phyloP scores from a whole-genome alignment of 106 monocot species.

The Xerophyta viscosa region DNA sequence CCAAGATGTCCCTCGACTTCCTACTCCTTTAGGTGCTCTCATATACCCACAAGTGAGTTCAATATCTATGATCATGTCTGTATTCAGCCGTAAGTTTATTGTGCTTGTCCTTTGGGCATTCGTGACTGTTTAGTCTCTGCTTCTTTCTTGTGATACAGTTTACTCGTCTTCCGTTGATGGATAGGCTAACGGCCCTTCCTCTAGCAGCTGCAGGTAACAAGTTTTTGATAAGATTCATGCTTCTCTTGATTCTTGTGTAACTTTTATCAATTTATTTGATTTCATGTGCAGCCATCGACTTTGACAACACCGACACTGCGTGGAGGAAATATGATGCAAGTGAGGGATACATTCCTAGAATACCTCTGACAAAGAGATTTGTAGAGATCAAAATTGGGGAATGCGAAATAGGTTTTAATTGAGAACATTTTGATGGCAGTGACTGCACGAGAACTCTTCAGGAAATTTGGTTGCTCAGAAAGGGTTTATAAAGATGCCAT shows the following conservation, averaged over 20 bases:
- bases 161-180: constrained; percentile 35
- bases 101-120: not conserved
- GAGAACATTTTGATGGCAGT: constrained; percentile 37
- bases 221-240: too few relatives aligned
- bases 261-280: not conserved
- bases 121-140: not conserved
- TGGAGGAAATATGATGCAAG: constrained; percentile 82
- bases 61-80: too few relatives aligned
- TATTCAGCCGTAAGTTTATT: not conserved
- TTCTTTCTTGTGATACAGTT: constrained; percentile 26
- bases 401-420: constrained; percentile 10
- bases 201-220: constrained; percentile 53
- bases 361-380: constrained; percentile 7
- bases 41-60: constrained; percentile 62
- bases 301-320: constrained; percentile 65
- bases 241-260: too few relatives aligned
- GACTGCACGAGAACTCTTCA: constrained; percentile 68
- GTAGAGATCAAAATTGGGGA: constrained; percentile 4
- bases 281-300: constrained; percentile 61
- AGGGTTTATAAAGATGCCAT: constrained; percentile 44
- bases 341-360: constrained; percentile 31
- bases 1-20: constrained; percentile 46
- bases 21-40: constrained; percentile 58
- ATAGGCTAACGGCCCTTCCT: constrained; percentile 53
- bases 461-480: constrained; percentile 58